phyloP scores from a whole-genome alignment of 352 stramenopile genomes.

The Plasmopara viticola region DNA sequence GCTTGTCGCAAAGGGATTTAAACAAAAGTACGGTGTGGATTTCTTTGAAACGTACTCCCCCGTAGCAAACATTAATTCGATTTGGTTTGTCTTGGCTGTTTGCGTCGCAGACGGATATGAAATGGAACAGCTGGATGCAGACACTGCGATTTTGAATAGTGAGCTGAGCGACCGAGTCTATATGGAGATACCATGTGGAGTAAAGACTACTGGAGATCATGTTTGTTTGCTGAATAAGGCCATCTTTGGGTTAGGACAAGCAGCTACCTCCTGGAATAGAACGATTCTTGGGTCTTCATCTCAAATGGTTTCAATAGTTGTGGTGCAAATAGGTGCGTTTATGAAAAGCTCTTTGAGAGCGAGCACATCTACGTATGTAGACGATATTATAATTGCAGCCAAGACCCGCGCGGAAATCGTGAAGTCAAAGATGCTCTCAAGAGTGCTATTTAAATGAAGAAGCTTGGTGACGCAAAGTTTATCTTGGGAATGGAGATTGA shows the following conservation, averaged over 20 bases:
- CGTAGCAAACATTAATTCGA: slow-evolving; percentile 33
- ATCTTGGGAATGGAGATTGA: slow-evolving; percentile 23
- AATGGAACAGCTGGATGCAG: too few species aligned
- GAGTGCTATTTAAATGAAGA: slow-evolving; percentile 12
- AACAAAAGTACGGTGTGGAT: too few species aligned
- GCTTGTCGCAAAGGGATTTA: too few species aligned
- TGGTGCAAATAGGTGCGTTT: slow-evolving; percentile 12
- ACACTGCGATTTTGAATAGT: too few species aligned
- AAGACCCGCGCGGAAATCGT: slow-evolving; percentile 6
- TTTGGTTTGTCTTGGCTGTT: slow-evolving; percentile 14
- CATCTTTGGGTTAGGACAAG: slow-evolving; percentile 17
- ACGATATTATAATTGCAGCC: neutral
- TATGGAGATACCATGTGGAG: slow-evolving; percentile 26
- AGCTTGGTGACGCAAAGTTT: slow-evolving; percentile 10
- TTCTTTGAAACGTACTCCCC: neutral
- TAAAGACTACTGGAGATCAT: slow-evolving; percentile 9
- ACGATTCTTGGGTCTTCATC: too few species aligned
- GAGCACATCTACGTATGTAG: slow-evolving; percentile 11
- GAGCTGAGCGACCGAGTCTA: too few species aligned
- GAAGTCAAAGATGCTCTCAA: neutral
- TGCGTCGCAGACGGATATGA: slow-evolving; percentile 3
- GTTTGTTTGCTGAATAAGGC: slow-evolving; percentile 17
- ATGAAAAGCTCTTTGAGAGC: too few species aligned
- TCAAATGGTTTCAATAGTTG: slow-evolving; percentile 6
- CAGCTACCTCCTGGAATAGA: slow-evolving; percentile 17